phyloP scores from a whole-genome alignment of 352 stramenopile species.

The Pilasporangium apinafurcum region DNA sequence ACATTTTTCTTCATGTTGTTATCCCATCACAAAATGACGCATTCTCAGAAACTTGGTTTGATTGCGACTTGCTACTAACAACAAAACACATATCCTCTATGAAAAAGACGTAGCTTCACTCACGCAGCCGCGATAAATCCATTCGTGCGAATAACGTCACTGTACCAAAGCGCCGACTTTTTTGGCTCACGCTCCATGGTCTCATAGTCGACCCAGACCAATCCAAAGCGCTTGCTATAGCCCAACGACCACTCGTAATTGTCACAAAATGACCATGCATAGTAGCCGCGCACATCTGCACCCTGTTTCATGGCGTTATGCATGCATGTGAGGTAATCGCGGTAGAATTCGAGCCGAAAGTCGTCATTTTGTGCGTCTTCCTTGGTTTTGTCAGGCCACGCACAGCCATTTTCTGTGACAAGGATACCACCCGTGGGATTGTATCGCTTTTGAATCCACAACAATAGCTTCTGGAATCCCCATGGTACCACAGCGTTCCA shows the following conservation, averaged over 20 bases:
- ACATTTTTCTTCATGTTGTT: no score
- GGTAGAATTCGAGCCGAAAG: slow-evolving; percentile 73
- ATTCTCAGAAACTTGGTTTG: no score
- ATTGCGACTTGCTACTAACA: no score
- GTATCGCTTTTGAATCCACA: slow-evolving; percentile 89
- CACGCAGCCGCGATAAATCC: no score
- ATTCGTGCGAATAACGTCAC: slow-evolving; percentile 41
- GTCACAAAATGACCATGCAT: slow-evolving; percentile 89
- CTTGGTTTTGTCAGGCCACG: slow-evolving; percentile 57
- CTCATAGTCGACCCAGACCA: slow-evolving; percentile 58
- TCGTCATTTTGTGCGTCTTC: slow-evolving; percentile 74
- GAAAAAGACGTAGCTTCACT: no score
- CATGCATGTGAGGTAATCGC: slow-evolving; percentile 77
- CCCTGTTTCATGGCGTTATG: slow-evolving; percentile 31
- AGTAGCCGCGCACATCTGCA: slow-evolving; percentile 80
- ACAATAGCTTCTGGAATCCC: slow-evolving; percentile 84
- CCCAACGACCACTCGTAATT: slow-evolving; percentile 91
- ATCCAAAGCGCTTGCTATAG: slow-evolving; percentile 56
- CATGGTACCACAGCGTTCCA: slow-evolving; percentile 72
- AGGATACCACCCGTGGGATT: slow-evolving; percentile 56
- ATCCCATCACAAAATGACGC: no score
- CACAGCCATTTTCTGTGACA: slow-evolving; percentile 92
- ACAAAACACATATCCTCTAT: no score
- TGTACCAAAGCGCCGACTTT: slow-evolving; percentile 55
- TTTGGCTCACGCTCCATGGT: slow-evolving; percentile 66